phyloP scores from a whole-genome alignment of 2,329 filamentous ascomycete species.

The Monosporascus sp. region DNA sequence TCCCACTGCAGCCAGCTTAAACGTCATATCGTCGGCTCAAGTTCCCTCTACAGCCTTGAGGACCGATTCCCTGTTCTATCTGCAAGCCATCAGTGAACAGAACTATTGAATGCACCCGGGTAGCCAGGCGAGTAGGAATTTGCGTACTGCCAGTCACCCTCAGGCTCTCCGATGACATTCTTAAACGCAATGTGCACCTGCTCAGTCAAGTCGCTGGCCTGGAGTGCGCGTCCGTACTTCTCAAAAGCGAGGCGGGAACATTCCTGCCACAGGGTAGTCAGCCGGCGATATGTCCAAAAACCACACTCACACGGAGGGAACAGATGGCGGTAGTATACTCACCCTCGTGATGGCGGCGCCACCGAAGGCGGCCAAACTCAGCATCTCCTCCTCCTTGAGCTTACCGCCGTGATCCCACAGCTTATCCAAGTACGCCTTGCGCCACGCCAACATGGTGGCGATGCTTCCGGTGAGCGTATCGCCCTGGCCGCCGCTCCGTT shows the following conservation, averaged over 20 bases:
- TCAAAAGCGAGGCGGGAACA: conserved; percentile 83
- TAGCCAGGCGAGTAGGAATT: not conserved
- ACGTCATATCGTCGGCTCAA: too few relatives aligned
- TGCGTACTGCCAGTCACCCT: not conserved
- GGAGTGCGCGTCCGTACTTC: conserved; percentile 79
- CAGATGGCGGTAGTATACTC: conserved; percentile 23
- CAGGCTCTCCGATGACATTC: conserved; percentile 70
- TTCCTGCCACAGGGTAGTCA: conserved; percentile 43
- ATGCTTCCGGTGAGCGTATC: conserved; percentile 89
- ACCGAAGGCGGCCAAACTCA: conserved; percentile 78
- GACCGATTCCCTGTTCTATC: not conserved
- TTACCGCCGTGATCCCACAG: conserved; percentile 64
- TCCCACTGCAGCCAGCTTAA: too few relatives aligned
- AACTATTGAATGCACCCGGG: not conserved
- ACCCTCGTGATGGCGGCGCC: conserved; percentile 83
- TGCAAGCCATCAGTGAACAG: not conserved
- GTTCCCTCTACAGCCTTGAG: too few relatives aligned
- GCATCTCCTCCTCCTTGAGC: conserved; percentile 51
- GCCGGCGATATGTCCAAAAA: not conserved
- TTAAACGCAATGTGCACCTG: conserved; percentile 81
- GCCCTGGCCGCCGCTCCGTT: conserved; percentile 90
- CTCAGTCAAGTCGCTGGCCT: conserved; percentile 89
- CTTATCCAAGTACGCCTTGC: conserved; percentile 77
- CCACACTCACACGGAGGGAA: not conserved
- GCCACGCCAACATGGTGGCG: conserved; percentile 84